Conservation (phyloP, 1,139 yeast genomes). For the Scheffersomyces segobiensis region DNA sequence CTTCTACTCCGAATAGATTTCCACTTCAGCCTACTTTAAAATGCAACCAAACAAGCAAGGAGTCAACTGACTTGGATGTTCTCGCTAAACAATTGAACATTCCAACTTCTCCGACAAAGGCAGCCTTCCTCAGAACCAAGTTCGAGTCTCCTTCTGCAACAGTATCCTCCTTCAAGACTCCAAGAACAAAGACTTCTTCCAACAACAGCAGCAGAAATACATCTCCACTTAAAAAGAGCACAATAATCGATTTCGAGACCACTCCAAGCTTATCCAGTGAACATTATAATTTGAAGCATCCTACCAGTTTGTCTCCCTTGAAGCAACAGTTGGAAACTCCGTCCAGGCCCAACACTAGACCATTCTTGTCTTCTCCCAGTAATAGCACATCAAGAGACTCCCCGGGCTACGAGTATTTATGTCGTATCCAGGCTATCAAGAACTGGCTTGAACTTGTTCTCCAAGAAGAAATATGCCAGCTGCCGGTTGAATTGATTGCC, state of each 20-base stretch:
- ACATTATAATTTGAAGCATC: constrained; percentile 17
- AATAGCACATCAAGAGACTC: constrained; percentile 31
- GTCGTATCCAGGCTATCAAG: constrained; percentile 86
- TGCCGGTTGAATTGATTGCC: constrained; percentile 50
- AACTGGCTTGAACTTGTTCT: constrained; percentile 42
- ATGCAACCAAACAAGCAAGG: constrained; percentile 23
- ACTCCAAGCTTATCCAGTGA: constrained; percentile 14
- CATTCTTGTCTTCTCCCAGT: constrained; percentile 27
- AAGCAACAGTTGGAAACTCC: constrained; percentile 16
- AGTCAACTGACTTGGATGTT: constrained; percentile 35
- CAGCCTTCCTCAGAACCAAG: constrained; percentile 32
- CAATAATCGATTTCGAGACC: constrained; percentile 6
- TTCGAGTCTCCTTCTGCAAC: constrained; percentile 50
- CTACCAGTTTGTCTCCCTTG: constrained; percentile 16
- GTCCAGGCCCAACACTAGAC: constrained; percentile 14
- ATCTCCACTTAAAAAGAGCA: constrained; percentile 20
- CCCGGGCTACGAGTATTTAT: constrained; percentile 74
- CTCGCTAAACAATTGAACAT: constrained; percentile 41
- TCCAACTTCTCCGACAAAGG: constrained; percentile 29
- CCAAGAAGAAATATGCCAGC: constrained; percentile 61
- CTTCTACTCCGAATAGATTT: constrained; percentile 19
- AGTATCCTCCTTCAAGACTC: constrained; percentile 43
- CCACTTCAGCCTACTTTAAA: constrained; percentile 36
- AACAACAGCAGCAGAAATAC: constrained; percentile 21
- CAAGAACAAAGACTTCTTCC: constrained; percentile 23